Evolutionary conservation across 169 alveolate genomes (phyloP), one percentile per base, ranked within the genome.

Genomic region (Eimeria acervulina): DNA sequence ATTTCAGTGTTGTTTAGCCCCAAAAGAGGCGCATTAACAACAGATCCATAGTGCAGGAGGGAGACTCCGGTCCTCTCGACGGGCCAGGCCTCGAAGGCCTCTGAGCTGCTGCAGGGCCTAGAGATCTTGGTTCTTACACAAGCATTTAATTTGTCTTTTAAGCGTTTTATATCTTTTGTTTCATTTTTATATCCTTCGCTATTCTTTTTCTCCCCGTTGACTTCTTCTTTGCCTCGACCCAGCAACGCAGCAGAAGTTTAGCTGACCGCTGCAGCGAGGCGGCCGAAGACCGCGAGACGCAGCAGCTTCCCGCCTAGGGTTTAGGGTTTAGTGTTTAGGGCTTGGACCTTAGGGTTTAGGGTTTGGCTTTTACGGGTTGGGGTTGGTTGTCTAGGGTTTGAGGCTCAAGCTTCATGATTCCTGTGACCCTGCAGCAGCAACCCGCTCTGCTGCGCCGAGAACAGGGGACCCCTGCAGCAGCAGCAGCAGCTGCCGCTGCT

Each of bases 81-180:
- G 74, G 74, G 74, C 36, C 74, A 26, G 38, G 74, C 74, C 74
- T 63, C 74, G 74, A 63, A 63, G 74, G 74, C 74, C 74, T 33
- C 74, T 36, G 74, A 63, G 5, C 74, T 63, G 38, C 74, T 6
- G 74, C 74, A 63, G 36, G 74, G 36, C 36, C 5, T 21, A 15
- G 8, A 63, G 74, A 63, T 6, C 36, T n/a, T 26, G 38, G 74
- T 15, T 26, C 21, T 15, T 26, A 3, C 5, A 63, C 74, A n/a
- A 15, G 74, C 31, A 7, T 21, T 63, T 21, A 26, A n/a, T 26
- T 63, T 5, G 5, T 1, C 74, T 6, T 63, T 63, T 23, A 0
- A 26, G 36, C 36, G 0, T 21, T 26, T 5, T 23, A n/a, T n/a
- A 63, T 26, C 33, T n/a, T 63, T 55, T 63, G 36, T 7, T 63